Evolutionary conservation across 208 protist species (phyloP).

Genomic region (Trichomonas gallinae): DNA sequence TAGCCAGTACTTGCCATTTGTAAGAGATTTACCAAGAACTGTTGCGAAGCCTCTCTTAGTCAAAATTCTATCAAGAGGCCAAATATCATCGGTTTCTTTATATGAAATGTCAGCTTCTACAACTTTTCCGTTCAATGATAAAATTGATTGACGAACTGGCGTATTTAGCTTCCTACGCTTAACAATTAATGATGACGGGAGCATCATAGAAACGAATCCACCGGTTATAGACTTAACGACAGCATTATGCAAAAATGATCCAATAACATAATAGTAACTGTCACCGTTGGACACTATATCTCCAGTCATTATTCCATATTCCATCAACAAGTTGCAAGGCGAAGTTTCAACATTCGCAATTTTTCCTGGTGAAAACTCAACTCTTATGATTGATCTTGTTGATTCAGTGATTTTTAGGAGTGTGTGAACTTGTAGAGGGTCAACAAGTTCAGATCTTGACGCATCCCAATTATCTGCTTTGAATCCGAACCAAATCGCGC

Average conservation of each 20-base stretch:
- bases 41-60: neutral
- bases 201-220: neutral
- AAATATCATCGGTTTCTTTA: neutral
- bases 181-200: neutral
- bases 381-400: neutral
- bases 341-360: neutral
- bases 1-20: neutral
- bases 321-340: neutral
- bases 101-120: neutral
- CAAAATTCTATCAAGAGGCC: neutral
- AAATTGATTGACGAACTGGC: neutral
- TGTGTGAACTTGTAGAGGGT: neutral
- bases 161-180: neutral
- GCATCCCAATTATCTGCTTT: neutral
- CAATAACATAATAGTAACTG: neutral
- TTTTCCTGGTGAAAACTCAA: neutral
- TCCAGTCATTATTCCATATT: neutral
- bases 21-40: neutral
- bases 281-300: neutral
- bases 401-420: neutral
- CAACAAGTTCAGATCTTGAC: neutral
- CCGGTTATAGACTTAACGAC: neutral
- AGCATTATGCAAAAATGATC: neutral
- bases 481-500: neutral
- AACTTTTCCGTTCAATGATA: neutral